Evolutionary conservation across 2,329 filamentous ascomycete genomes (phyloP), one percentile per base, ranked within the genome.

Genomic region (Chaetomium sp.): DNA sequence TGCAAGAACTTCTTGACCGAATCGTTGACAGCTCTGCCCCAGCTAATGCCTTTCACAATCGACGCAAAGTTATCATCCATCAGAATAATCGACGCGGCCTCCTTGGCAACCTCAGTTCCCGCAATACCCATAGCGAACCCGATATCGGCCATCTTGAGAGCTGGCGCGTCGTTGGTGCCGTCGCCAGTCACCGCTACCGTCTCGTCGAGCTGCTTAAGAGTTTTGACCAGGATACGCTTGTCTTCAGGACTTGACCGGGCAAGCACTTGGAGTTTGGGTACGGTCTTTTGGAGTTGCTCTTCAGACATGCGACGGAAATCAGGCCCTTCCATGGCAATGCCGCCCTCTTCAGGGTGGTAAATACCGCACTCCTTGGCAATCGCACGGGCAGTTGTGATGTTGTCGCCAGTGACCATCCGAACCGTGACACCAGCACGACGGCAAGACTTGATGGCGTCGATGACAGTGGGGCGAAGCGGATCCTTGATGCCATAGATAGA

Each of bases 301-400:
- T 84, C 76, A 8, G 75, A 77, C 12, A 87, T 76, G 56, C 80
- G 79, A 43, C 85, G 78, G 70, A 88, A 88, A 41, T 75, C 78
- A 8, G 84, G 85, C 0, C 85, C 85, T 70, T 88, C 84, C 83
- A 88, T 86, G 49, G 84, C 80, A 57, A 85, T 70, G 5, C 79
- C 84, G 44, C 79, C 79, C 5, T 59, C 54, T 11, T 60, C 46
- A 11, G 70, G 61, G 14, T 77, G 78, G 69, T 79, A 78, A 56
- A 90, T 88, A 49, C 87, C 87, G 60, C 87, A 91, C 57, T 90
- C 85, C 7, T 74, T 77, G 1, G 87, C 86, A 62, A 91, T 91
- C 2, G 87, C 87, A 50, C 81, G 81, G 7, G 86, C 87, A 27
- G 87, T 91, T 19, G 83, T 75, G 59, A 88, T 74, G 64, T 89